phyloP scores from a whole-genome alignment of 1,284 basidiomycete genomes.

The Ganoderma lingzhi region DNA sequence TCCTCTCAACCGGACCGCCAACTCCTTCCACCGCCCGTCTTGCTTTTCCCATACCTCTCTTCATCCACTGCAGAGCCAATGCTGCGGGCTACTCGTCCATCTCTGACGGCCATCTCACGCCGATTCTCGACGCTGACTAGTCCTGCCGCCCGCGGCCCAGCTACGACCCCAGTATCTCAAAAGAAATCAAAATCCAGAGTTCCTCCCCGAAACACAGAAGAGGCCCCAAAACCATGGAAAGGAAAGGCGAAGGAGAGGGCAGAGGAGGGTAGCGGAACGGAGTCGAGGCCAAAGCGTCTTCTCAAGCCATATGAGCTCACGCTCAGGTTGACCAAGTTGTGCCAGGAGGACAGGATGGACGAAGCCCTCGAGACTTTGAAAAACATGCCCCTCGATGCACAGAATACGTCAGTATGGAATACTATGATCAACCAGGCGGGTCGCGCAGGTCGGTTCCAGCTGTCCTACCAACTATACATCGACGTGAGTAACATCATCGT shows the following conservation, averaged over 20 bases:
- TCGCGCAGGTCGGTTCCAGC: conserved; percentile 59
- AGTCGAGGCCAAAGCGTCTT: conserved; percentile 31
- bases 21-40: neutral
- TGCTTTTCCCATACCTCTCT: neutral
- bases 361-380: conserved; percentile 69
- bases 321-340: conserved; percentile 61
- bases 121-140: conserved; percentile 7
- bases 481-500: conserved; percentile 62
- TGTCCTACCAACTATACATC: conserved; percentile 66
- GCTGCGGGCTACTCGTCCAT: neutral
- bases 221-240: neutral
- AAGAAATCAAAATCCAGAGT: neutral
- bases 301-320: conserved; percentile 71
- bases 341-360: conserved; percentile 59
- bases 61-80: neutral
- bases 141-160: neutral
- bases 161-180: conserved; percentile 1
- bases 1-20: neutral
- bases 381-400: conserved; percentile 69
- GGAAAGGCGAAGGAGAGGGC: conserved; percentile 6
- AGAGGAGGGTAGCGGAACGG: neutral
- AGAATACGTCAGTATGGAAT: conserved; percentile 79
- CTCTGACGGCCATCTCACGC: conserved; percentile 2
- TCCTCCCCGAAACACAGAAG: neutral
- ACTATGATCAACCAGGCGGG: conserved; percentile 70